A percentile compares a stretch with the other conserved stretches of the same genome.
phyloP scores from a whole-genome alignment of 192 early-diverging fungal genomes.

The Linnemannia elongata region DNA sequence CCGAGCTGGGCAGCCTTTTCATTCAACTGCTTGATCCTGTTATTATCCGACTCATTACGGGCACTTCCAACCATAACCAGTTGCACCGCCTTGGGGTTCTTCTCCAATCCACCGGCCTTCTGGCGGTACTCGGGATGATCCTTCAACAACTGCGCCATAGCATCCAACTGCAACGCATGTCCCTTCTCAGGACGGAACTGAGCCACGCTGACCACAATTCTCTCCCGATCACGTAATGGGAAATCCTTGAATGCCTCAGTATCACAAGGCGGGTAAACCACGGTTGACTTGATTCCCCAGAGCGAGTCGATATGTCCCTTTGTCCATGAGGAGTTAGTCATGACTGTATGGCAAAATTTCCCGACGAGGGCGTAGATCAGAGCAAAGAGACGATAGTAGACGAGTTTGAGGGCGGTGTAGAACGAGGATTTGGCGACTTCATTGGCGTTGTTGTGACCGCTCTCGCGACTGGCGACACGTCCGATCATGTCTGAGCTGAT shows the following conservation, averaged over 20 bases:
- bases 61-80: conserved; percentile 91
- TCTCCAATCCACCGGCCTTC: conserved; percentile 8
- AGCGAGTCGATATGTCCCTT: conserved; percentile 88
- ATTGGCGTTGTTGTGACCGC: conserved; percentile 73
- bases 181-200: conserved; percentile 99
- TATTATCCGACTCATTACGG: conserved; percentile 84
- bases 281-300: conserved; percentile 77
- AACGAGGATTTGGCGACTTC: conserved; percentile 68
- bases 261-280: conserved; percentile 97
- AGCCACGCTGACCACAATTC: conserved; percentile 86
- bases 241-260: conserved; percentile 73
- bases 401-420: conserved; percentile 71
- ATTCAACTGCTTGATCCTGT: conserved; percentile 72
- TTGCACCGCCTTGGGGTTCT: conserved; percentile 48
- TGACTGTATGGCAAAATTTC: conserved; percentile 81
- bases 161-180: conserved; percentile 85
- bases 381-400: conserved; percentile 90
- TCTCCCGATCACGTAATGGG: conserved; percentile 66
- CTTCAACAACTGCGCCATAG: conserved; percentile 75
- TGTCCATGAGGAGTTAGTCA: conserved; percentile 99
- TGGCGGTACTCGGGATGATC: conserved; percentile 68
- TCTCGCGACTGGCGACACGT: conserved; percentile 44
- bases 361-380: conserved; percentile 83
- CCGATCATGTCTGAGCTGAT: conserved; percentile 76
- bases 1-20: conserved; percentile 62